phyloP scores from a whole-genome alignment of 2,329 filamentous ascomycete genomes.

The Pseudocercospora pini-densiflorae region DNA sequence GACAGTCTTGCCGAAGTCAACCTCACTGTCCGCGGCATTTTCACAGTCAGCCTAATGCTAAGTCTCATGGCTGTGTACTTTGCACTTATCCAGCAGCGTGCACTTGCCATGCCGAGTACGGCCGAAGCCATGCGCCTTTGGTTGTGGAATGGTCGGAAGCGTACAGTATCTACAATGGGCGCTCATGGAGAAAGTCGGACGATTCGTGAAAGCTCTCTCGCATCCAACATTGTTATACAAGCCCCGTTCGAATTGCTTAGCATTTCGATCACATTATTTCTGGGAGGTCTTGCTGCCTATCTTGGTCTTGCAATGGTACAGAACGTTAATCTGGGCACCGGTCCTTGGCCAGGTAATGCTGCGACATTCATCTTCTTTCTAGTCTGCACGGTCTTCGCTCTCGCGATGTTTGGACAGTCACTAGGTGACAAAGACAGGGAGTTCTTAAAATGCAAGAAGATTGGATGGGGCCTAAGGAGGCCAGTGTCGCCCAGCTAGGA shows the following conservation, averaged over 20 bases:
- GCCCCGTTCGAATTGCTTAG: constrained; percentile 21
- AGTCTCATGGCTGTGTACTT: constrained; percentile 25
- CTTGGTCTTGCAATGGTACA: constrained; percentile 20
- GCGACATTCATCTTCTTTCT: constrained; percentile 17
- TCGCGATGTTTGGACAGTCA: constrained; percentile 20
- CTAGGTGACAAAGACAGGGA: constrained; percentile 21
- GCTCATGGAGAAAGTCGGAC: neutral
- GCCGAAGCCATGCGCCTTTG: constrained; percentile 16
- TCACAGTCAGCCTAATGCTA: constrained; percentile 24
- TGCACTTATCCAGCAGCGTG: constrained; percentile 20
- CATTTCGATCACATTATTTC: constrained; percentile 19
- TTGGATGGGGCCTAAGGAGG: neutral
- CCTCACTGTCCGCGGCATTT: constrained; percentile 19
- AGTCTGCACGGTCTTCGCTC: constrained; percentile 16
- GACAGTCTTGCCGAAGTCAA: constrained; percentile 21
- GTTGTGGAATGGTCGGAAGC: constrained; percentile 17
- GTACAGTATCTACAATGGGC: neutral
- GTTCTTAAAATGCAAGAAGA: constrained; percentile 10
- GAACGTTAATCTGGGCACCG: constrained; percentile 13
- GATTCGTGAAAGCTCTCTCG: constrained; percentile 19
- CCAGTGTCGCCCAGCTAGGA: too few species aligned
- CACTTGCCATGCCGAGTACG: constrained; percentile 11
- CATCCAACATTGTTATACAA: constrained; percentile 18
- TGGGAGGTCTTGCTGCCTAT: constrained; percentile 17
- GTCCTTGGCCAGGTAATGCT: constrained; percentile 19